Evolutionary conservation across 139 green algal genomes (phyloP).

Genomic region (Auxenochlorella pyrenoidosa): DNA sequence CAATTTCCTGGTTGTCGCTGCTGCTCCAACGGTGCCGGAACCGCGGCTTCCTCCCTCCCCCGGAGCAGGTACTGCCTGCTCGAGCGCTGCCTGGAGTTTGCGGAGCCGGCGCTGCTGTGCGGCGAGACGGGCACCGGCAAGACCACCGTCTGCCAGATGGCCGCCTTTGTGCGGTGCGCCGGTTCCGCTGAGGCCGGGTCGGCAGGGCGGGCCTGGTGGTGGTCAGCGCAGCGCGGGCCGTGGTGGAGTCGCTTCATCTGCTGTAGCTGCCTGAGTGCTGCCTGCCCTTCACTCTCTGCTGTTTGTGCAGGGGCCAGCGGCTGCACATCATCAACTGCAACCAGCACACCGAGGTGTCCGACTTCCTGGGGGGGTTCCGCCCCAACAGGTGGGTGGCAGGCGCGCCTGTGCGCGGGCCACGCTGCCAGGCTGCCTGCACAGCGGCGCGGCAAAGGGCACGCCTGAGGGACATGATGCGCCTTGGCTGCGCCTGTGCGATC

Average conservation of each 20-base stretch:
- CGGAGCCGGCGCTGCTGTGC: conserved; percentile 95
- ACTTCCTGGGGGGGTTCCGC: conserved; percentile 97
- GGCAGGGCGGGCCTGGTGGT: background rate
- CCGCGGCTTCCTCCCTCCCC: too few species aligned
- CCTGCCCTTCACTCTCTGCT: background rate
- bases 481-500: too few species aligned
- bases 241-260: background rate
- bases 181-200: background rate
- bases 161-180: conserved; percentile 73
- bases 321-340: conserved; percentile 99
- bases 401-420: too few species aligned
- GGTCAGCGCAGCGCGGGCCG: background rate
- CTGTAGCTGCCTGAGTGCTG: background rate
- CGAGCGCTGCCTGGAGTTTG: conserved; percentile 68
- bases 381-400: conserved; percentile 56
- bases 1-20: too few species aligned
- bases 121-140: conserved; percentile 98
- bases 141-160: conserved; percentile 97
- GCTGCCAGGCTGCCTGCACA: too few species aligned
- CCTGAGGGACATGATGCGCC: too few species aligned
- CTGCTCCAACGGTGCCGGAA: too few species aligned
- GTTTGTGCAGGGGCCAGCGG: conserved; percentile 51
- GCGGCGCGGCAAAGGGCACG: too few species aligned
- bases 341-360: conserved; percentile 97
- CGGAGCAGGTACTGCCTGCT: conserved; percentile 41